Evolutionary conservation across 257 asterid genomes (phyloP), one percentile per base, ranked within the genome.

Genomic region (Penstemon eatonii): DNA sequence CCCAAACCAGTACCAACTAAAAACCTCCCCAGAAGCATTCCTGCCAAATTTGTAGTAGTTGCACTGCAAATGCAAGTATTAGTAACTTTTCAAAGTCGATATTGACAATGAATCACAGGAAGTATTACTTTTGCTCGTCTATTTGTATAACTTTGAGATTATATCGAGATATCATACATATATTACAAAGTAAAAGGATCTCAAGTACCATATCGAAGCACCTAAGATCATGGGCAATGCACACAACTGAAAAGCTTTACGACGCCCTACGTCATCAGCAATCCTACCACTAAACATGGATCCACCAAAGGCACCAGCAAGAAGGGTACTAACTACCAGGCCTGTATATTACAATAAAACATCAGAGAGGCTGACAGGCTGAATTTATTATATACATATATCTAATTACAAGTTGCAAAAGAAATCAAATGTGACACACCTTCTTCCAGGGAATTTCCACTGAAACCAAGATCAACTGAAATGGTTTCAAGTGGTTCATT

Each of bases 401-500:
- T 36, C 36, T 6, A 40, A 68, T 74, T 49, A 51, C 33, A 52
- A 45, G 51, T 45, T 5, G 61, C 43, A 58, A 58, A 55, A 64
- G 44, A 25, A 47, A 64, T 25, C 46, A 9, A 75, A 41, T 55
- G 37, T 10, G 47, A 6, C 33, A 71, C 70, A 84, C 97, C 97
- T 86, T 90, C 94, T 64, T 89, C 89, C 72, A 90, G 58, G 66
- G 95, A 83, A 73, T 84, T 78, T 70, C 97, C 97, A 36, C 67
- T 83, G 77, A 92, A 92, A 71, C 96, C 98, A 82, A 92, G 97
- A 78, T 89, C 97, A 25, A 63, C 60, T n/a, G 98, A 85, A 70
- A 92, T 92, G 56, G 80, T 78, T 88, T 92, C 98, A 53, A 92
- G 97, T 15, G 98, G 96, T 83, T 89, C 98, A 68, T 92, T 92